Conservation (phyloP, 2,329 filamentous ascomycete species). For the Huntiella moniliformis region DNA sequence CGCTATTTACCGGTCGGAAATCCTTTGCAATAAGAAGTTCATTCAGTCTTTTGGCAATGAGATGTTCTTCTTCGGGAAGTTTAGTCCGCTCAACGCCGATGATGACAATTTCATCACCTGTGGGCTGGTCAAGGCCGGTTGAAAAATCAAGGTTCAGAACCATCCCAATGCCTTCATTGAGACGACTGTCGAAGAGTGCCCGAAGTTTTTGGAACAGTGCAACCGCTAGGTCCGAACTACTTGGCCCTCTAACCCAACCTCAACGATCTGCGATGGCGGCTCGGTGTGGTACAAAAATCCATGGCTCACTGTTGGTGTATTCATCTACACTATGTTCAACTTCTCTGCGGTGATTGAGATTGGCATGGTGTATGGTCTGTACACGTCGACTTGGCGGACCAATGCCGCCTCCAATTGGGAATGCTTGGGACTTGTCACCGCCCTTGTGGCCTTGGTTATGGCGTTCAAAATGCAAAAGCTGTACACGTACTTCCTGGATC, state of each 20-base stretch:
- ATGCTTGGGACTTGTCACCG: neutral
- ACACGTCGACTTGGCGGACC: constrained; percentile 4
- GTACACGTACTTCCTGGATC: constrained; percentile 28
- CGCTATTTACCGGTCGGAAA: constrained; percentile 28
- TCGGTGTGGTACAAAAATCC: constrained; percentile 19
- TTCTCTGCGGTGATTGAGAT: constrained; percentile 35
- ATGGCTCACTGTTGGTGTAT: constrained; percentile 38
- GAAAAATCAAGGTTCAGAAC: constrained; percentile 36
- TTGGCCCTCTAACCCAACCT: constrained; percentile 34
- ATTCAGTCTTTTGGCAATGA: constrained; percentile 28
- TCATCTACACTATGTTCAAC: constrained; percentile 33
- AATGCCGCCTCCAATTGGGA: neutral
- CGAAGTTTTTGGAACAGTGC: constrained; percentile 33
- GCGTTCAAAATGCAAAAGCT: constrained; percentile 38
- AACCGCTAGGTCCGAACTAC: constrained; percentile 39
- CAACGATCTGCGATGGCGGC: constrained; percentile 19
- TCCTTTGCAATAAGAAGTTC: constrained; percentile 28
- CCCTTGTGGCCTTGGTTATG: constrained; percentile 27
- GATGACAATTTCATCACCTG: constrained; percentile 46
- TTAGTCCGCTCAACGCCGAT: constrained; percentile 31
- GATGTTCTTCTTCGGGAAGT: constrained; percentile 26
- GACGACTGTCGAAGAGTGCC: constrained; percentile 31
- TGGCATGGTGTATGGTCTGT: constrained; percentile 19
- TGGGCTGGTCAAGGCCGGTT: constrained; percentile 29
- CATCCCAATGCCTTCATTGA: constrained; percentile 27